Percentiles rank a stretch among this genome's conserved stretches.
Conservation (phyloP, 768 basidiomycete species). For the Termitomyces eurrhizus region DNA sequence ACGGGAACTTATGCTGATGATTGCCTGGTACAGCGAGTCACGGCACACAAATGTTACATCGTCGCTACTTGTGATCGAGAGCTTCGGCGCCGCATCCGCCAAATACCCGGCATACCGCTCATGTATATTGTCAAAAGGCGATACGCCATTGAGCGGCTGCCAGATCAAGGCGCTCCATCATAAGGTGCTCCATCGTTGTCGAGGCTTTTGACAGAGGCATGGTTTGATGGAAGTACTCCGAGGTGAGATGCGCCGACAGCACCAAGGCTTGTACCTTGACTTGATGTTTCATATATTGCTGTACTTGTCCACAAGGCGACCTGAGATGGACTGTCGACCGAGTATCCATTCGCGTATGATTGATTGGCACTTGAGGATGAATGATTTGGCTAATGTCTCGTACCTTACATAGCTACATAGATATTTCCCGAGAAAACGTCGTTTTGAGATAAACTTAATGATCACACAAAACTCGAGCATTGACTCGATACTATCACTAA, state of each 20-base stretch:
- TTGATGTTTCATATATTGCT: neutral
- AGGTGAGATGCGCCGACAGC: neutral
- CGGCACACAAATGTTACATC: constrained; percentile 92
- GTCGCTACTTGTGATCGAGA: constrained; percentile 98
- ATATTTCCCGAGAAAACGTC: neutral
- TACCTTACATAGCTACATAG: neutral
- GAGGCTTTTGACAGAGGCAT: neutral
- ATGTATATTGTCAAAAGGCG: constrained; percentile 95
- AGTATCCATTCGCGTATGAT: neutral
- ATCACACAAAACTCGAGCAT: neutral
- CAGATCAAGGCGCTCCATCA: constrained; percentile 87
- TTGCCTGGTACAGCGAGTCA: constrained; percentile 94
- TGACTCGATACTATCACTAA: too few species aligned
- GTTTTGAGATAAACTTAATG: too few species aligned
- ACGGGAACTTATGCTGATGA: constrained; percentile 98
- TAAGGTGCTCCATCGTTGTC: constrained; percentile 28
- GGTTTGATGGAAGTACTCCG: neutral
- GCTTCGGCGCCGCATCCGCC: constrained; percentile 85
- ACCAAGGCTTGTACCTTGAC: neutral
- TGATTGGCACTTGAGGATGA: neutral
- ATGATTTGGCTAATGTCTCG: neutral
- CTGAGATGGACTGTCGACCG: neutral
- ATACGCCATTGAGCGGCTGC: constrained; percentile 93
- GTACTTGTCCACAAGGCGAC: neutral
- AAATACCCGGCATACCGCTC: constrained; percentile 88